Evolutionary conservation across 495 filamentous ascomycete genomes (phyloP), one percentile per base, ranked within the genome.

Genomic region (Rostrohypoxylon terebratum): DNA sequence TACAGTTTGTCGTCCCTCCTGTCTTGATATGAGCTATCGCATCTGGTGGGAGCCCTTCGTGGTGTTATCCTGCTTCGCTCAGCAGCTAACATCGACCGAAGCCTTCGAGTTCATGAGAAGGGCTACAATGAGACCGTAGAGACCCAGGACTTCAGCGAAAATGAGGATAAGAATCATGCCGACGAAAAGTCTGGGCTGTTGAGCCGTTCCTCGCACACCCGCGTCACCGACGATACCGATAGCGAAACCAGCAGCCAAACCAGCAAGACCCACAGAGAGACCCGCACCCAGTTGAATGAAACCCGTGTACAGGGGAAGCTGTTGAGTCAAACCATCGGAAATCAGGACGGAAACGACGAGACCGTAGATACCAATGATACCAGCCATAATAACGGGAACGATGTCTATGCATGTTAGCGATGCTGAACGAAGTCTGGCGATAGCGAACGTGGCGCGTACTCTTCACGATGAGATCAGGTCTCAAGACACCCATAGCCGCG

Each of bases 101-200:
- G 88, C 88, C 84, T 91, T 92, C 63, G 95, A 94, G 91, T 98
- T 99, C 96, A 99, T 98, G 75, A 99, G 90, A 74, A 99, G 91
- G 68, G 96, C 96, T 68, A 99, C 96, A 78, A 99, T 99, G 75
- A 99, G 86, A 74, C 96, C 96, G 85, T 99, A 99, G 50, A 99
- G 92, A 93, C 93, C 96, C 90, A 99, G 83, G 72, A 98, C 96
- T 97, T 98, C 96, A 78, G 96, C 96, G 87, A 99, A 99, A 97
- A 99, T 99, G 87, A 99, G 94, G 87, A 99, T 99, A 78, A 99
- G 85, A 86, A 99, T 98, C 96, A 99, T 99, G 87, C 96, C 96
- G 83, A 99, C 96, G 86, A 97, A 99, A 60, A 99, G 89, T 77
- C 94, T 88, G 53, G 96, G 96, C 83, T 99, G 96, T 81, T 99